Conservation (phyloP, 1,284 basidiomycete species). For the Phylloporus gajari region DNA sequence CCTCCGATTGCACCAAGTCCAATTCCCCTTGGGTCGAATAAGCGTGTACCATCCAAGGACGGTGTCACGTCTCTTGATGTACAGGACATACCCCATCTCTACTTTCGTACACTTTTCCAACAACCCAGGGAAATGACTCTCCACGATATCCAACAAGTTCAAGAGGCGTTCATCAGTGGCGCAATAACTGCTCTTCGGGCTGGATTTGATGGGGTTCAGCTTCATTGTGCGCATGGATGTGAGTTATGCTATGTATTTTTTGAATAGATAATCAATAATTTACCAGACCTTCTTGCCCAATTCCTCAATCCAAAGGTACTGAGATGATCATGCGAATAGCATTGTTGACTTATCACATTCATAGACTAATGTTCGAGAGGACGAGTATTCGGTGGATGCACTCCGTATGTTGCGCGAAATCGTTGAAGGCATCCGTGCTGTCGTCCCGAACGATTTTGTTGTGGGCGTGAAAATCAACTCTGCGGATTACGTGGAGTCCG, state of each 20-base stretch:
- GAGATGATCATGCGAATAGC: neutral
- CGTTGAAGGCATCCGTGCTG: constrained; percentile 66
- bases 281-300: constrained; percentile 81
- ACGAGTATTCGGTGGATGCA: constrained; percentile 69
- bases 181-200: constrained; percentile 73
- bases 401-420: constrained; percentile 76
- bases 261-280: neutral
- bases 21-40: constrained; percentile 61
- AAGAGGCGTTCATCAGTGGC: constrained; percentile 76
- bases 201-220: constrained; percentile 90
- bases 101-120: constrained; percentile 67
- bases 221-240: constrained; percentile 94
- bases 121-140: constrained; percentile 70
- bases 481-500: constrained; percentile 78
- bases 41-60: constrained; percentile 24
- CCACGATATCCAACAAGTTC: constrained; percentile 69
- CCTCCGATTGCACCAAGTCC: constrained; percentile 81
- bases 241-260: constrained; percentile 41
- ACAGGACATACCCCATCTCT: constrained; percentile 40
- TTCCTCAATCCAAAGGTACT: constrained; percentile 84
- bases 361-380: constrained; percentile 76
- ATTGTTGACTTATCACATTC: constrained; percentile 4
- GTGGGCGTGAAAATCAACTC: constrained; percentile 90
- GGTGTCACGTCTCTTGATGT: constrained; percentile 12
- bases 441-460: constrained; percentile 71